A percentile compares a stretch with the other conserved stretches of the same genome.
phyloP scores from a whole-genome alignment of 2,329 filamentous ascomycete genomes.

The Epichloe sibirici region DNA sequence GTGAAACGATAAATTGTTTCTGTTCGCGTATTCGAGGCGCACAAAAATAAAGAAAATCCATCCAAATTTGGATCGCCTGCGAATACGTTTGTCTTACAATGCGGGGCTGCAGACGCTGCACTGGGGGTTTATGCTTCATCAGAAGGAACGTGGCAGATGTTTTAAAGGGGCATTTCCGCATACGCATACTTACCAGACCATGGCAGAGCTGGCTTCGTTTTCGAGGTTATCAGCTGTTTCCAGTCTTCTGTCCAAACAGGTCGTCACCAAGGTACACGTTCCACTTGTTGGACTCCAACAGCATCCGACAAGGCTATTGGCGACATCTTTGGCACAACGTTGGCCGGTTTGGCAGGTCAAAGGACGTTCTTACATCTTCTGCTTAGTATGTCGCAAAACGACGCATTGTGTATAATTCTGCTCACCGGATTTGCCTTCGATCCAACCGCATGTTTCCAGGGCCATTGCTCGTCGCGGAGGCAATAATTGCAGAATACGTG shows the following conservation, averaged over 20 bases:
- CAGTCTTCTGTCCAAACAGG: slow-evolving; percentile 8
- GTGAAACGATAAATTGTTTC: slow-evolving; percentile 11
- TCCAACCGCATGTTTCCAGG: slow-evolving; percentile 11
- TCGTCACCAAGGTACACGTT: slow-evolving; percentile 8
- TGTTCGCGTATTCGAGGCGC: slow-evolving; percentile 9
- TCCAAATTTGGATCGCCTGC: slow-evolving; percentile 5
- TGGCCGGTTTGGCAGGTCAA: slow-evolving; percentile 11
- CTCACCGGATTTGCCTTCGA: slow-evolving; percentile 11
- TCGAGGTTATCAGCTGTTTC: background rate
- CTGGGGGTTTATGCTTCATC: slow-evolving; percentile 2
- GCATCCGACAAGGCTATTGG: slow-evolving; percentile 11
- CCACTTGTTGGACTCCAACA: slow-evolving; percentile 8
- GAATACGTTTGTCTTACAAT: slow-evolving; percentile 14
- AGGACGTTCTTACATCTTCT: slow-evolving; percentile 7
- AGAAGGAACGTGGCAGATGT: background rate
- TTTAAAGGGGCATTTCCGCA: background rate
- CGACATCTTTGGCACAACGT: slow-evolving; percentile 9
- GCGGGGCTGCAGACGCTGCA: slow-evolving; percentile 7
- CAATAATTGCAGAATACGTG: background rate
- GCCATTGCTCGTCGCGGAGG: background rate
- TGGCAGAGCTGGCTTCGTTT: background rate
- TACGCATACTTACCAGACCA: slow-evolving; percentile 4
- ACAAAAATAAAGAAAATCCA: slow-evolving; percentile 12
- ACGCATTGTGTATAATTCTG: background rate
- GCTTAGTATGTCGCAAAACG: background rate